Conservation (phyloP, 306 rosid species). For the Citrullus amarus region DNA sequence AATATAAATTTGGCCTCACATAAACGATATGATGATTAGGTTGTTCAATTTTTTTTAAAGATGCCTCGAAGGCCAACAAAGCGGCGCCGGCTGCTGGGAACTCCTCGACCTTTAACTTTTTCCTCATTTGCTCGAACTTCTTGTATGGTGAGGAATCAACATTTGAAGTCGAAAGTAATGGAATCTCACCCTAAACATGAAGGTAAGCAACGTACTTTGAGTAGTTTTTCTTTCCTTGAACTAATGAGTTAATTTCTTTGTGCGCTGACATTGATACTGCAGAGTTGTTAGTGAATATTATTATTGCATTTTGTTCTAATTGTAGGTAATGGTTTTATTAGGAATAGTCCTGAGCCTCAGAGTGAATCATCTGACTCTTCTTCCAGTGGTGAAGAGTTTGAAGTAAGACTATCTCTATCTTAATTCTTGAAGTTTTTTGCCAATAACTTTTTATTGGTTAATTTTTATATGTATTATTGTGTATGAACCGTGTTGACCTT, state of each 20-base stretch:
- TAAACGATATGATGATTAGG: background rate
- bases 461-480: background rate
- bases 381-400: conserved; percentile 49
- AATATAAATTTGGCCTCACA: background rate
- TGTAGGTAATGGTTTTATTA: conserved; percentile 25
- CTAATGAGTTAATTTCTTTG: background rate
- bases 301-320: conserved; percentile 1
- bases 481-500: conserved; percentile 5
- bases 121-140: conserved; percentile 37
- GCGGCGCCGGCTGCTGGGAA: conserved; percentile 12
- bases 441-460: background rate
- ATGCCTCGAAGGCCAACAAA: conserved; percentile 43
- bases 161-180: background rate
- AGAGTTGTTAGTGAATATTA: background rate
- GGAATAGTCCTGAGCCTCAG: conserved; percentile 15
- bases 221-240: background rate
- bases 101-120: conserved; percentile 46
- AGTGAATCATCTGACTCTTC: conserved; percentile 32
- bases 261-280: background rate
- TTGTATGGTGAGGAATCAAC: conserved; percentile 12
- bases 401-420: conserved; percentile 23
- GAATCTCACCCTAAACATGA: conserved; percentile 13
- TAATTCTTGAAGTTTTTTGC: background rate
- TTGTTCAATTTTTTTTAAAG: background rate
- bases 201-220: conserved; percentile 8